Evolutionary conservation across 2,329 filamentous ascomycete species (phyloP), one percentile per base, ranked within the genome.

Genomic region (Dactylellina parvicollis): DNA sequence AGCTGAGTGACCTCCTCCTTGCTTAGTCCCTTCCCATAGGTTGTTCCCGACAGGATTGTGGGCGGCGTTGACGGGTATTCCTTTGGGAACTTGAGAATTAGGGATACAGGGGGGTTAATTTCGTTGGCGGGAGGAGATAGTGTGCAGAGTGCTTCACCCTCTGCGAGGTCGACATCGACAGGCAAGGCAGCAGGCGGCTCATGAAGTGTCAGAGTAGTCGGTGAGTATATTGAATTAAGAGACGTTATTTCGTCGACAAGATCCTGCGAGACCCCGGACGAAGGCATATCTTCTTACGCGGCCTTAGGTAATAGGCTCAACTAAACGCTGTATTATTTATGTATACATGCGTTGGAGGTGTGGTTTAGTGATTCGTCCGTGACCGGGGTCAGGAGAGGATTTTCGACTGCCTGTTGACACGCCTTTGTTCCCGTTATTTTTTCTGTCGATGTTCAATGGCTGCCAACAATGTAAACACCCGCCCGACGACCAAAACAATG

Each of bases 41-140:
- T 91, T 77, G 96, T 90, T 14, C 90, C 94, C 46, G 91, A 91
- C 22, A 93, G 81, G 24, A 97, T 86, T 7, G 83, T 82, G 1
- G 92, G 93, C 4, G 90, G 88, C 0, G 85, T 86, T 71, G 88
- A 85, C 0, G 95, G 94, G 80, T 99, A 99, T 46, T 85, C 82
- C 0, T 80, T 60, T 0, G 92, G 88, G 76, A 98, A 96, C 20
- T 86, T 85, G 40, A 95, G 81, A 30, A 83, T 83, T 4, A 87
- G 78, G 0, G 82, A 82, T 64, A 86, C 81, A 2, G 81, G 55
- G 83, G 85, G 8, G 90, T 81, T 12, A 84, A 90, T 24, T 82
- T 85, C 47, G 82, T 85, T 81, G 49, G 82, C 79, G 24, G 83
- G 72, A 91, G 91, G 1, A 94, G 85, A 55, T 84, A 97, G 85